Percentiles rank a stretch among this genome's conserved stretches.
phyloP scores from a whole-genome alignment of 495 filamentous ascomycete species.

The Penicillium psychrofluorescens region DNA sequence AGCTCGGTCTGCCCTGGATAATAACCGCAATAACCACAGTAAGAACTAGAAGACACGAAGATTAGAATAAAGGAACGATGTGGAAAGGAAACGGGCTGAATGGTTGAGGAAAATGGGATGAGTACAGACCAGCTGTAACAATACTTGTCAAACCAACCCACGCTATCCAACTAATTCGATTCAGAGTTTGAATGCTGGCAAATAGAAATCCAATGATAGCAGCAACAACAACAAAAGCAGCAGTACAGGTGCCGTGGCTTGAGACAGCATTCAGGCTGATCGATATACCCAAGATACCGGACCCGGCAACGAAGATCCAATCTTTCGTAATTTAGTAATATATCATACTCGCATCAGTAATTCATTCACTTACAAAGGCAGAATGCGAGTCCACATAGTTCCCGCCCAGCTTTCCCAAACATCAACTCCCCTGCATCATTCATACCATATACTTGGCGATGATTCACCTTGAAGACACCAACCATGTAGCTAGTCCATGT shows the following conservation, averaged over 20 bases:
- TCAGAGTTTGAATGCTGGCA: slow-evolving; percentile 31
- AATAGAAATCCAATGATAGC: slow-evolving; percentile 24
- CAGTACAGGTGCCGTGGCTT: slow-evolving; percentile 56
- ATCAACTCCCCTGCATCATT: slow-evolving; percentile 61
- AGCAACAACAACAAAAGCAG: slow-evolving; percentile 30
- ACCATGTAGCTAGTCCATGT: slow-evolving; percentile 70
- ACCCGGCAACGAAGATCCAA: slow-evolving; percentile 32
- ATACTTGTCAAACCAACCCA: slow-evolving; percentile 32
- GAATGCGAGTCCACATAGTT: slow-evolving; percentile 52
- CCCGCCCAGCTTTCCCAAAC: slow-evolving; percentile 53
- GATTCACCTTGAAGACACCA: slow-evolving; percentile 61
- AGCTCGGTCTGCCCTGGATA: slow-evolving; percentile 35
- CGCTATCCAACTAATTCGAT: slow-evolving; percentile 29
- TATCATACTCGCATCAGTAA: no score
- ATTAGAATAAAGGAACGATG: no score
- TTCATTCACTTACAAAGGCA: slow-evolving; percentile 19
- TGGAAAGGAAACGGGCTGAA: no score
- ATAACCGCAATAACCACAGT: slow-evolving; percentile 65
- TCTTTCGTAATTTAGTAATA: slow-evolving; percentile 37
- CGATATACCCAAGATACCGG: slow-evolving; percentile 57
- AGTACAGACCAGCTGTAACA: slow-evolving; percentile 24
- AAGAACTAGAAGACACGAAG: slow-evolving; percentile 36
- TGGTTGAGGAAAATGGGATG: no score
- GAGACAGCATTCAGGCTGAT: slow-evolving; percentile 64
- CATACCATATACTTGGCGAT: slow-evolving; percentile 59